These are phyloP conservation scores for Xylariaceae sp. DNA, from an alignment of 2,329 filamentous ascomycete genomes.

Conservation along the genomic window DNA sequence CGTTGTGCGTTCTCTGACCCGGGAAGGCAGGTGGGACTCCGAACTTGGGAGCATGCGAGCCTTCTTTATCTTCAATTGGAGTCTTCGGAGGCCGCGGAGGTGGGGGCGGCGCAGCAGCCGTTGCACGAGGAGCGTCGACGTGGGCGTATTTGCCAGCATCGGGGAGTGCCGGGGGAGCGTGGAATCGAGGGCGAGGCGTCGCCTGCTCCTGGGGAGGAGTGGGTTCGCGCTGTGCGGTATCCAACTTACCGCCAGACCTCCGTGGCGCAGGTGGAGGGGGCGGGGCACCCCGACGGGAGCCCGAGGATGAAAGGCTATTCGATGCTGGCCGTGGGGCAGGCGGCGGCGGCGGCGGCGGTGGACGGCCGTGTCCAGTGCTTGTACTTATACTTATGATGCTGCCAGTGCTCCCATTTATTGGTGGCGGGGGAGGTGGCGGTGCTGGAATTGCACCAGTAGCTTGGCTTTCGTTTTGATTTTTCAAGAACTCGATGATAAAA, in stretches of 20 bases:
- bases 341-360: slow-evolving; percentile 40
- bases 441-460: slow-evolving; percentile 29
- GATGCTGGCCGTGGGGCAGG: slow-evolving; percentile 27
- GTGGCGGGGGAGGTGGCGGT: slow-evolving; percentile 38
- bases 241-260: slow-evolving; percentile 47
- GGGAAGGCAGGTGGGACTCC: slow-evolving; percentile 75
- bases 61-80: slow-evolving; percentile 60
- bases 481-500: slow-evolving; percentile 61
- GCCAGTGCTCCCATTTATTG: slow-evolving; percentile 33
- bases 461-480: slow-evolving; percentile 46
- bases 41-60: slow-evolving; percentile 52
- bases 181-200: slow-evolving; percentile 66
- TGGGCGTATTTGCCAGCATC: slow-evolving; percentile 85
- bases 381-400: slow-evolving; percentile 21
- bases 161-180: slow-evolving; percentile 78
- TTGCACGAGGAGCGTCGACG: slow-evolving; percentile 40
- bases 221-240: slow-evolving; percentile 38
- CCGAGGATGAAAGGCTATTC: slow-evolving; percentile 34
- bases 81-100: slow-evolving; percentile 66
- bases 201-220: slow-evolving; percentile 65
- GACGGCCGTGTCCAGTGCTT: slow-evolving; percentile 30
- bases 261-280: slow-evolving; percentile 56
- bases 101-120: slow-evolving; percentile 55
- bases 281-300: slow-evolving; percentile 40
- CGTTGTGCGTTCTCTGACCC: slow-evolving; percentile 52